These are phyloP conservation scores for Colletotrichum cordylinicola DNA, from an alignment of 2,329 filamentous ascomycete genomes.

Conservation along the genomic window DNA sequence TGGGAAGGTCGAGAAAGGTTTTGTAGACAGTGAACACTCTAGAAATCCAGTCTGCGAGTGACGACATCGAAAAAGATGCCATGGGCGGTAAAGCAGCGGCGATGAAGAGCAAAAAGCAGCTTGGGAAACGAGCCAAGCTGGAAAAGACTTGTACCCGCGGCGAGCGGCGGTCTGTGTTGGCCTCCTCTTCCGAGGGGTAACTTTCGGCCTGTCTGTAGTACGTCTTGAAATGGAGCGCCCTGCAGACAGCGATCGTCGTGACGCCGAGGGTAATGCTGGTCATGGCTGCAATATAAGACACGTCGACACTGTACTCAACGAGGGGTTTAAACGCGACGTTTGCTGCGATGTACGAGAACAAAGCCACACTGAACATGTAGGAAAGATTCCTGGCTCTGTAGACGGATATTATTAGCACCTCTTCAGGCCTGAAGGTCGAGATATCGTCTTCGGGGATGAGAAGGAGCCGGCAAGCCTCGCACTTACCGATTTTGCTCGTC, in stretches of 20 bases:
- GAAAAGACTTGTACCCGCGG: not conserved
- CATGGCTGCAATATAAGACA: not conserved
- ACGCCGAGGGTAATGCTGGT: not conserved
- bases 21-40: not conserved
- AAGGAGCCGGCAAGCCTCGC: not conserved
- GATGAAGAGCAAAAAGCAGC: not conserved
- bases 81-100: not conserved
- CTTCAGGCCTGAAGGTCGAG: not conserved
- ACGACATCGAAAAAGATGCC: not conserved
- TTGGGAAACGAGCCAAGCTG: not conserved
- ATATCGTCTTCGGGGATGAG: not conserved
- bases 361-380: not conserved
- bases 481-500: not conserved
- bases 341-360: not conserved
- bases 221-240: rapidly evolving
- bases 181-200: not conserved
- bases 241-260: not conserved
- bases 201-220: not conserved
- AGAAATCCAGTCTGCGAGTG: not conserved
- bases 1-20: not conserved
- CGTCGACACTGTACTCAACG: not conserved
- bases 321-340: not conserved
- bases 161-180: not conserved
- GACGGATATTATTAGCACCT: not conserved
- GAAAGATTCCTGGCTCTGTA: not conserved